phyloP scores from a whole-genome alignment of 768 basidiomycete genomes.

The button mushroom (Agaricus bisporus) region DNA sequence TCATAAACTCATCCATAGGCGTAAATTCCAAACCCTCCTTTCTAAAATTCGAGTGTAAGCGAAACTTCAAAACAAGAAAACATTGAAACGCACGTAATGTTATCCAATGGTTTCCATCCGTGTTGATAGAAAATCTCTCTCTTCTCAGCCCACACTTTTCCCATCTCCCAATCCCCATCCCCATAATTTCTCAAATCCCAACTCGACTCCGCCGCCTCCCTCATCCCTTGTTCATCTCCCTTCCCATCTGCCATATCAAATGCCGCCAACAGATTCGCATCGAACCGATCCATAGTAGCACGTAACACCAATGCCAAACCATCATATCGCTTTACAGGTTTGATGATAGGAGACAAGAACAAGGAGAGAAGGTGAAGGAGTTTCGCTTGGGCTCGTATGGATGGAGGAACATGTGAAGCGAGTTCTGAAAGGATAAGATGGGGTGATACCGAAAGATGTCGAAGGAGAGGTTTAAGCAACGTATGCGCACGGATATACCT shows the following conservation, averaged over 20 bases:
- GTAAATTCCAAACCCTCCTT: conserved; percentile 75
- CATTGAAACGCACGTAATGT: conserved; percentile 58
- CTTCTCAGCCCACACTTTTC: conserved; percentile 94
- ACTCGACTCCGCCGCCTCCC: conserved; percentile 72
- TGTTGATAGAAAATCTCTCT: conserved; percentile 89
- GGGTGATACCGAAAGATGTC: conserved; percentile 54
- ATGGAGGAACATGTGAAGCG: conserved; percentile 33
- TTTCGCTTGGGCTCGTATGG: conserved; percentile 55
- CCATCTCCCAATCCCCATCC: conserved; percentile 78
- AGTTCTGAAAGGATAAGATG: conserved; percentile 63
- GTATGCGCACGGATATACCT: conserved; percentile 63
- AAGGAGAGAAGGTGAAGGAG: conserved; percentile 64
- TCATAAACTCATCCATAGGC: conserved; percentile 91
- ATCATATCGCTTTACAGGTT: conserved; percentile 68
- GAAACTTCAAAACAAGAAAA: neutral
- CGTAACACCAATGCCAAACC: conserved; percentile 59
- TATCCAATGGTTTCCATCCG: conserved; percentile 75
- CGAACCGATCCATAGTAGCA: conserved; percentile 82
- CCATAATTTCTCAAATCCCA: conserved; percentile 72
- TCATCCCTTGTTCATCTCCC: conserved; percentile 72
- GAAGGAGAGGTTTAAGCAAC: conserved; percentile 54
- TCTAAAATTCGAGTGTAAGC: conserved; percentile 12
- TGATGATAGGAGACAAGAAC: conserved; percentile 66
- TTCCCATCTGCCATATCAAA: conserved; percentile 84
- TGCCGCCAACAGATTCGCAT: conserved; percentile 75